Conservation (phyloP, 495 filamentous ascomycete genomes). For the Pseudomonodictys pantanalensis region DNA sequence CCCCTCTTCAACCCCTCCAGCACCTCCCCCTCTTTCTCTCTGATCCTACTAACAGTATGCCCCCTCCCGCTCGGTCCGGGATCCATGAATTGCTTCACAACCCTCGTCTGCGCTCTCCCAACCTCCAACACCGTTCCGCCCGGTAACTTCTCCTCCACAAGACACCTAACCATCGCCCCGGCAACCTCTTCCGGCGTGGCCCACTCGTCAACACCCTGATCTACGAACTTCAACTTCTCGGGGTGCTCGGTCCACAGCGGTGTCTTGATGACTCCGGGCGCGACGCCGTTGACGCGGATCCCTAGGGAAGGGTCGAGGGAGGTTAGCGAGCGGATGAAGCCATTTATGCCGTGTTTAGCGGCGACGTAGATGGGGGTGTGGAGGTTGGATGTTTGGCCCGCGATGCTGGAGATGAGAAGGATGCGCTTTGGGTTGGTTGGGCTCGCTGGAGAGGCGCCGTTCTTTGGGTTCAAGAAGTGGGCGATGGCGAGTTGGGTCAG, state of each 20-base stretch:
- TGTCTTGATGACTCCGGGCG: slow-evolving; percentile 65
- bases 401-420: slow-evolving; percentile 61
- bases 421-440: slow-evolving; percentile 49
- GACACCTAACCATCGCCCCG: slow-evolving; percentile 59
- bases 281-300: slow-evolving; percentile 63
- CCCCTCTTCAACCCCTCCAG: slow-evolving; percentile 45
- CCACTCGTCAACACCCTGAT: too few species aligned
- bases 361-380: slow-evolving; percentile 59
- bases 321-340: slow-evolving; percentile 55
- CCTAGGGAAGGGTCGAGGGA: slow-evolving; percentile 52
- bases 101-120: slow-evolving; percentile 51
- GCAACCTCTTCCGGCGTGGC: slow-evolving; percentile 70
- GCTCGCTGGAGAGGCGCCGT: slow-evolving; percentile 28
- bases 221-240: slow-evolving; percentile 60
- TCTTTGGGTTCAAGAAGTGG: slow-evolving; percentile 49
- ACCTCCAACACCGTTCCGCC: slow-evolving; percentile 58
- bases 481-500: slow-evolving; percentile 63
- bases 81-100: slow-evolving; percentile 55
- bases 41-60: slow-evolving; percentile 48
- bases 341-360: slow-evolving; percentile 61
- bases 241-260: slow-evolving; percentile 67
- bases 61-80: slow-evolving; percentile 54
- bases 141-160: slow-evolving; percentile 47
- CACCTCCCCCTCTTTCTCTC: slow-evolving; percentile 46
- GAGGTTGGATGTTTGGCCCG: slow-evolving; percentile 54